Conservation (phyloP, 305 asterid species). For the Rubia occidens region DNA sequence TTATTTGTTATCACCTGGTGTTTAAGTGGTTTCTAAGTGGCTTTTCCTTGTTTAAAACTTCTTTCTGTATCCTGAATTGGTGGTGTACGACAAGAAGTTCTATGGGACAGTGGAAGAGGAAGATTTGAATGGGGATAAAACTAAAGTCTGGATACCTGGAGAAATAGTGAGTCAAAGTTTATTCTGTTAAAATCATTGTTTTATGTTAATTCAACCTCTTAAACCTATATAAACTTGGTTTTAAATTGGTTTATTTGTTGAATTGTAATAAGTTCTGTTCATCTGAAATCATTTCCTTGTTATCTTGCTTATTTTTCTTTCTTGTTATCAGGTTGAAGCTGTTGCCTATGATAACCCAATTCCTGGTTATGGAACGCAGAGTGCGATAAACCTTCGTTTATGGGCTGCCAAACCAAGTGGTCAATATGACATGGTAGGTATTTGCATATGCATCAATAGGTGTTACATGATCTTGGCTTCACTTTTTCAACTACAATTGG, state of each 20-base stretch:
- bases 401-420: slow-evolving; percentile 45
- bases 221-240: not conserved
- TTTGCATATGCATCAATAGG: not conserved
- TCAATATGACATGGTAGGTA: slow-evolving; percentile 33
- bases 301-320: not conserved
- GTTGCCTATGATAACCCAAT: slow-evolving; percentile 39
- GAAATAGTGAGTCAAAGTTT: slow-evolving; percentile 27
- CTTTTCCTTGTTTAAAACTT: slow-evolving; percentile 12
- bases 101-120: slow-evolving; percentile 36
- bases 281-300: not conserved
- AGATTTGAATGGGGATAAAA: slow-evolving; percentile 25
- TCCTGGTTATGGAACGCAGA: slow-evolving; percentile 37
- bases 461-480: slow-evolving; percentile 3
- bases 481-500: not conserved
- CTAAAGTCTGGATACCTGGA: slow-evolving; percentile 35
- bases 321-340: slow-evolving; percentile 30
- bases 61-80: slow-evolving; percentile 9
- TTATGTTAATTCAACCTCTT: not conserved
- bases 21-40: not conserved
- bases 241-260: not conserved
- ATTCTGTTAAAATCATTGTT: slow-evolving; percentile 2
- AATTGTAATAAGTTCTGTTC: not conserved
- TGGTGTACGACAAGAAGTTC: slow-evolving; percentile 18
- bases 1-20: slow-evolving; percentile 13
- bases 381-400: slow-evolving; percentile 33